Evolutionary conservation across 176 grass and related monocot genomes (phyloP).

Genomic region (Oryza australiensis): DNA sequence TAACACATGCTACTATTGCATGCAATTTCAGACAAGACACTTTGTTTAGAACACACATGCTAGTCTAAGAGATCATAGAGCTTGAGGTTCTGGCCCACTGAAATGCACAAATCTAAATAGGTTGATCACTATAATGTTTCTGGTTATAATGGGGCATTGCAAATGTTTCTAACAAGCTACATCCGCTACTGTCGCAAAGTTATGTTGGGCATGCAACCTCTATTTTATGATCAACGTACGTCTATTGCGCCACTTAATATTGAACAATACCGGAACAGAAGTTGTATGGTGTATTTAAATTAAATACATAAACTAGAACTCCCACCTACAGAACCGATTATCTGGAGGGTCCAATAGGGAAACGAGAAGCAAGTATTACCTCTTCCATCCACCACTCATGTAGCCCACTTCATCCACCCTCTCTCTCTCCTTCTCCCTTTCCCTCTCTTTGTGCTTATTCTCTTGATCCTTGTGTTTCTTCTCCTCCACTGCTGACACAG

Average conservation of each 20-base stretch:
- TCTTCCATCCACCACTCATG: constrained; percentile 88
- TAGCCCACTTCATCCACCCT: constrained; percentile 69
- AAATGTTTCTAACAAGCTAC: neutral
- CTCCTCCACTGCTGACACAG: constrained; percentile 13
- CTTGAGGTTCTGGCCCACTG: neutral
- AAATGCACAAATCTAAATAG: constrained; percentile 3
- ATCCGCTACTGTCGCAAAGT: neutral
- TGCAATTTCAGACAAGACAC: neutral
- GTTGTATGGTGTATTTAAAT: constrained; percentile 20
- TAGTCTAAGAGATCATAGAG: neutral
- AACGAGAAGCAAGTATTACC: constrained; percentile 50
- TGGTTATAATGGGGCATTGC: neutral
- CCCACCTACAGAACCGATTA: neutral
- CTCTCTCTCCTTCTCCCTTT: constrained; percentile 41
- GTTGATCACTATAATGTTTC: neutral
- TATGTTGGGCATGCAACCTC: neutral
- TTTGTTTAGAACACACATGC: neutral
- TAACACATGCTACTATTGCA: neutral
- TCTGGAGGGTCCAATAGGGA: neutral
- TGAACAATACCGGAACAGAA: neutral
- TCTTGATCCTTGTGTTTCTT: constrained; percentile 28
- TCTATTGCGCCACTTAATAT: neutral
- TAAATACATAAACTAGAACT: neutral
- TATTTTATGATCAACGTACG: neutral
- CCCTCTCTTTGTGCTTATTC: constrained; percentile 34